Base-by-base conservation (phyloP, 441 rosid species). In the Croton laevigatus region DNA sequence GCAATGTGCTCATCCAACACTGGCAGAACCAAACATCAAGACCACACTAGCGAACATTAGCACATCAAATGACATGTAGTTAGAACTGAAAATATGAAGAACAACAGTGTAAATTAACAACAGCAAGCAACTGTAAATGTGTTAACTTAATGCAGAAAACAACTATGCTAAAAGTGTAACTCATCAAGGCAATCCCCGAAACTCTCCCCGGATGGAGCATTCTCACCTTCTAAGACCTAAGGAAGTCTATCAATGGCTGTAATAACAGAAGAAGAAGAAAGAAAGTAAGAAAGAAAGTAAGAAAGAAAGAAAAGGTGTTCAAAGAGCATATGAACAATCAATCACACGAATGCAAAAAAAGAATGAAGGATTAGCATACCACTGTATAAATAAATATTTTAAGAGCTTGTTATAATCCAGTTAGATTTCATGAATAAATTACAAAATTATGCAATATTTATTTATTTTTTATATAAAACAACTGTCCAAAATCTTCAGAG, bases 121-220 rank as follows among this genome's bases (percentile, higher is more conserved):
- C 32, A 27, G 32, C 32, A 27, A 27, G 32, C 32, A 27, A 27
- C 32, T 27, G 32, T 27, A 27, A 27, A 27, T 27, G 32, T 27
- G 32, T 27, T 27, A 27, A 27, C 1, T 1, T 27, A 27, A 27
- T 27, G 32, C 32, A 27, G 32, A 27, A 27, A 27, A 27, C 2
- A 2, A 27, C 32, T 27, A 27, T 27, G 32, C 32, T 27, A 27
- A 27, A 27, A 27, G 32, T 27, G 32, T n/a, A n/a, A n/a, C n/a
- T n/a, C n/a, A 19, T 88, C 83, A 13, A 91, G 84, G 55, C 91
- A 87, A 22, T 91, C 95, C 69, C 80, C 65, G 68, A 91, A 94
- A 69, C 84, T 86, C 74, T 94, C 97, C 60, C 97, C 98, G 0
- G 95, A 90, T 57, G 95, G 85, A 37, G 89, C 90, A 66, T 87